These are phyloP conservation scores for Cystoisospora suis DNA, from an alignment of 169 alveolate species.

Conservation along the genomic window DNA sequence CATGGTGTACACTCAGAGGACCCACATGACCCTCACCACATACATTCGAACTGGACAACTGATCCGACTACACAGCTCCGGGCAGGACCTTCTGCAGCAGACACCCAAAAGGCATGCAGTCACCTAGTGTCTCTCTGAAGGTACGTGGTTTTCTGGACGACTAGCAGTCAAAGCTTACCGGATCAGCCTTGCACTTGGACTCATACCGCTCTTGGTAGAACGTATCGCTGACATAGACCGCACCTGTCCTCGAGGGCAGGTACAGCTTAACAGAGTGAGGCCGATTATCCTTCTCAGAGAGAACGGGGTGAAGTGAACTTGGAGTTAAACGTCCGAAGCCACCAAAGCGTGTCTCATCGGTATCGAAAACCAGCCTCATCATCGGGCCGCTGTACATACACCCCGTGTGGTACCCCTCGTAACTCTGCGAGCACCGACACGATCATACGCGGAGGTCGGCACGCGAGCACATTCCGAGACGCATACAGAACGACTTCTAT, in stretches of 20 bases:
- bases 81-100: background rate
- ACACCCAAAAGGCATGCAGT: background rate
- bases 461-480: background rate
- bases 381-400: slow-evolving; percentile 66
- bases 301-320: slow-evolving; percentile 46
- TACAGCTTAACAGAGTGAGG: slow-evolving; percentile 61
- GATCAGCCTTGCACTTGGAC: background rate
- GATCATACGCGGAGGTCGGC: background rate
- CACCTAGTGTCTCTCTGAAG: background rate
- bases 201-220: background rate
- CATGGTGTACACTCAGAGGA: too few relatives aligned
- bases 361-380: slow-evolving; percentile 69
- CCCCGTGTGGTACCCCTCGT: slow-evolving; percentile 56
- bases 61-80: background rate
- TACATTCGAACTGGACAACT: background rate
- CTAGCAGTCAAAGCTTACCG: background rate
- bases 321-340: slow-evolving; percentile 68
- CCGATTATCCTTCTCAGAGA: slow-evolving; percentile 50
- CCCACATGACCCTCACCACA: too few relatives aligned
- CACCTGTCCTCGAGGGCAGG: slow-evolving; percentile 61
- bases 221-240: slow-evolving; percentile 46
- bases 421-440: slow-evolving; percentile 38
- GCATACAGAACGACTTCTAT: background rate
- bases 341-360: slow-evolving; percentile 75
- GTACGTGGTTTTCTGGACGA: background rate